Conservation (phyloP, 768 basidiomycete species). For the Mycena epipterygia region DNA sequence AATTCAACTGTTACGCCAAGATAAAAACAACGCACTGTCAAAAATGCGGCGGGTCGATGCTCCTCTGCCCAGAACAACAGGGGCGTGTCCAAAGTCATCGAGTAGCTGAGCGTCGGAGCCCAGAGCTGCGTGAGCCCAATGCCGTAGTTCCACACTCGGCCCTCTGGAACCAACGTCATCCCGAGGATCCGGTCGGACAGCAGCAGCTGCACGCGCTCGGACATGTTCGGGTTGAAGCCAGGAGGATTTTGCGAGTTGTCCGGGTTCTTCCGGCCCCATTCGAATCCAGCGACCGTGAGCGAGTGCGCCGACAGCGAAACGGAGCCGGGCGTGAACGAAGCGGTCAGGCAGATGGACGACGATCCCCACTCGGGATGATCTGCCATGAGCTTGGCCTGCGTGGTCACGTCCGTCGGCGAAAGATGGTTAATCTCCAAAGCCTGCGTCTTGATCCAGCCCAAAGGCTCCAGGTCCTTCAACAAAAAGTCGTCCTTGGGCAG, state of each 20-base stretch:
- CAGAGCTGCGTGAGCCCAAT: slow-evolving; percentile 94
- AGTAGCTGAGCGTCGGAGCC: slow-evolving; percentile 85
- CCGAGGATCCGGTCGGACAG: slow-evolving; percentile 96
- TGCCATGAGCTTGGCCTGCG: slow-evolving; percentile 97
- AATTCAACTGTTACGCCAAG: neutral
- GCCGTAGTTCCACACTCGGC: slow-evolving; percentile 97
- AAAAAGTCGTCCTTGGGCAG: slow-evolving; percentile 96
- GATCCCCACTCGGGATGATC: slow-evolving; percentile 96
- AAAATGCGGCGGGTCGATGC: slow-evolving; percentile 94
- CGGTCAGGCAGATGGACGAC: slow-evolving; percentile 92
- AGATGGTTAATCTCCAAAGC: slow-evolving; percentile 92
- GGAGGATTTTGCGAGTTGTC: slow-evolving; percentile 88
- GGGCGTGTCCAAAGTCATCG: slow-evolving; percentile 92
- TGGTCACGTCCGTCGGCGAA: slow-evolving; percentile 92
- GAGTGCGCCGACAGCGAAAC: slow-evolving; percentile 96
- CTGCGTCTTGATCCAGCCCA: slow-evolving; percentile 98
- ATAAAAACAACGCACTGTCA: slow-evolving; percentile 72
- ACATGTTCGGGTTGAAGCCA: slow-evolving; percentile 99
- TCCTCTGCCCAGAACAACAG: slow-evolving; percentile 96
- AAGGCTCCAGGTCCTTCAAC: slow-evolving; percentile 93
- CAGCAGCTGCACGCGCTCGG: slow-evolving; percentile 92
- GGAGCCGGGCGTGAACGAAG: slow-evolving; percentile 98
- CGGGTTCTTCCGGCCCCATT: slow-evolving; percentile 96
- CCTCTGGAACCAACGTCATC: slow-evolving; percentile 95
- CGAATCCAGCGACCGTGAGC: slow-evolving; percentile 92